Percentiles rank a stretch among this genome's conserved stretches.
These are phyloP conservation scores for Daldinia caldariorum DNA, from an alignment of 495 filamentous ascomycete genomes.

Conservation along the genomic window DNA sequence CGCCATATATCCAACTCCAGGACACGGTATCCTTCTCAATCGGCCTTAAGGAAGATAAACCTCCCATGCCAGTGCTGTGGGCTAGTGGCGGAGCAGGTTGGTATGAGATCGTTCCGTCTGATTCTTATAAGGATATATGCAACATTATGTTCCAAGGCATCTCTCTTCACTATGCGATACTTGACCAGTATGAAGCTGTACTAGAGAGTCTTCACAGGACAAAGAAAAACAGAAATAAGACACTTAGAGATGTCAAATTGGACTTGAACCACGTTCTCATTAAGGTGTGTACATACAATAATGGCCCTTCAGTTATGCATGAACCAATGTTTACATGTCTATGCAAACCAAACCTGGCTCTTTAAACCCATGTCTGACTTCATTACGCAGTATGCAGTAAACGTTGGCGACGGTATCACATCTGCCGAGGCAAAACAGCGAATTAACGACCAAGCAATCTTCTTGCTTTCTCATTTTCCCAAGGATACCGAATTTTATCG, in stretches of 20 bases:
- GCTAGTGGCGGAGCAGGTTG: constrained; percentile 80
- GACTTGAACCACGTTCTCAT: constrained; percentile 51
- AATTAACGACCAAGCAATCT: constrained; percentile 50
- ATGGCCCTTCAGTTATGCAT: too few species aligned
- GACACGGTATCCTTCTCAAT: constrained; percentile 74
- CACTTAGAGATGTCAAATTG: constrained; percentile 40
- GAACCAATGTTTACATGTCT: background rate
- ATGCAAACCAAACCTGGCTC: background rate
- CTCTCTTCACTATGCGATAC: constrained; percentile 72
- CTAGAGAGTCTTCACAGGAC: constrained; percentile 44
- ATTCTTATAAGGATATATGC: constrained; percentile 68
- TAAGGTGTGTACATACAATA: constrained; percentile 48
- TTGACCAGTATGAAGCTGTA: constrained; percentile 48
- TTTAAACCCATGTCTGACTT: constrained; percentile 23
- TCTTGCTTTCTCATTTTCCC: constrained; percentile 55
- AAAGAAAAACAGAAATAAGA: constrained; percentile 47
- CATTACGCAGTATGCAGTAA: constrained; percentile 51
- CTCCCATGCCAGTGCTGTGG: constrained; percentile 73
- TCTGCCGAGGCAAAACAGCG: constrained; percentile 52
- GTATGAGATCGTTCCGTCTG: constrained; percentile 75
- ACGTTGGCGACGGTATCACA: constrained; percentile 54
- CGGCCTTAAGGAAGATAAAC: constrained; percentile 64
- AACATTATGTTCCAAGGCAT: constrained; percentile 75
- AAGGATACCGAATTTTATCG: constrained; percentile 53
- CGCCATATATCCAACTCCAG: constrained; percentile 70